Evolutionary conservation across 2,329 filamentous ascomycete species (phyloP).

Genomic region (Ceratocystis variospora): DNA sequence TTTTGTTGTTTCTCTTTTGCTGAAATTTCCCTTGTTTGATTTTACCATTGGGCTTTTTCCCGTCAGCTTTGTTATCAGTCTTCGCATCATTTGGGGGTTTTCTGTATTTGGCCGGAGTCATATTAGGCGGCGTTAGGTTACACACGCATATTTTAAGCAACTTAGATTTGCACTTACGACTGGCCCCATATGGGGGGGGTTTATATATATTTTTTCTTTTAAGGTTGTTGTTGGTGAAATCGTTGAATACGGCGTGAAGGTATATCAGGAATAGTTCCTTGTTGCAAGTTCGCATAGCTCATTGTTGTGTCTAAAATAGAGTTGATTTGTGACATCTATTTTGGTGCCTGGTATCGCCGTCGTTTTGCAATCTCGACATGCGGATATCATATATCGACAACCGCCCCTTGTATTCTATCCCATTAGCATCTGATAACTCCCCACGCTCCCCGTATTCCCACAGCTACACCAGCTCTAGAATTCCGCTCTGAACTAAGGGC

Average conservation of each 20-base stretch:
- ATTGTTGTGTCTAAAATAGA: background rate
- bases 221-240: background rate
- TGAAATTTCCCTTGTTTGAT: constrained; percentile 6
- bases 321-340: background rate
- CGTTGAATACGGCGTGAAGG: no score
- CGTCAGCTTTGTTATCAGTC: background rate
- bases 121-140: constrained; percentile 5
- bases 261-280: background rate
- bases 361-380: background rate
- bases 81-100: background rate
- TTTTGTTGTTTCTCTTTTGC: background rate
- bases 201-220: background rate
- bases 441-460: background rate
- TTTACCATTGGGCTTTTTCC: background rate
- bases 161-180: background rate
- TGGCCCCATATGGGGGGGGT: background rate
- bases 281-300: background rate
- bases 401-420: background rate
- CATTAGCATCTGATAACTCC: background rate
- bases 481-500: constrained; percentile 38
- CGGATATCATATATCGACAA: background rate
- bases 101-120: background rate
- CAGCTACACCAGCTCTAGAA: constrained; percentile 44
- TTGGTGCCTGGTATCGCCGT: constrained; percentile 11
- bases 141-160: constrained; percentile 1